phyloP scores from a whole-genome alignment of 2,329 filamentous ascomycete genomes.

The Fusarium setosum region DNA sequence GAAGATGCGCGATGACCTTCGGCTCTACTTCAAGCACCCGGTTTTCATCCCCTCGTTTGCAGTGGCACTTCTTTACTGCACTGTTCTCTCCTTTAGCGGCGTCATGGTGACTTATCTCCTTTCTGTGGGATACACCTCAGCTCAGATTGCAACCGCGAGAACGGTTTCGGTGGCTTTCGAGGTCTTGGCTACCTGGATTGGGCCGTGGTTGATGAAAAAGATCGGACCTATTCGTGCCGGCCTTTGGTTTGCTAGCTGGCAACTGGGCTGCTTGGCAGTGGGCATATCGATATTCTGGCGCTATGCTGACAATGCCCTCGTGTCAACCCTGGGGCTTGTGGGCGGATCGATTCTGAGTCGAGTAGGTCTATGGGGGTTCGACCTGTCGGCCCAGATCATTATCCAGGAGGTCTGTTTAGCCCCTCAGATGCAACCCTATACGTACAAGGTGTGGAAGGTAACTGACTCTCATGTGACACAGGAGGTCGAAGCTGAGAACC shows the following conservation, averaged over 20 bases:
- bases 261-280: conserved; percentile 65
- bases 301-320: conserved; percentile 39
- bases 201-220: conserved; percentile 63
- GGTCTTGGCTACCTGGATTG: conserved; percentile 69
- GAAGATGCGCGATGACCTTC: conserved; percentile 28
- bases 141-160: conserved; percentile 65
- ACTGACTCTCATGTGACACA: conserved; percentile 41
- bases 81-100: conserved; percentile 67
- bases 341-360: conserved; percentile 65
- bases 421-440: not conserved
- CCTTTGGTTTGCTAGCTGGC: conserved; percentile 78
- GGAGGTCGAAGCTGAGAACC: conserved; percentile 64
- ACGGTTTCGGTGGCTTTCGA: conserved; percentile 66
- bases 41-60: conserved; percentile 72
- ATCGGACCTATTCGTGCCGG: conserved; percentile 73
- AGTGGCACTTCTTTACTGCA: conserved; percentile 70
- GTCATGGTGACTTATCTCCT: conserved; percentile 75
- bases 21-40: conserved; percentile 62
- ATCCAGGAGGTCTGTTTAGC: conserved; percentile 65
- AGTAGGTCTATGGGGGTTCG: conserved; percentile 71
- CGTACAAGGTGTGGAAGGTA: not conserved
- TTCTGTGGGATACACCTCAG: conserved; percentile 61
- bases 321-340: conserved; percentile 61
- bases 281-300: conserved; percentile 57
- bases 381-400: conserved; percentile 69